These are phyloP conservation scores for Podaxis sp. DNA, from an alignment of 768 basidiomycete species.

Conservation along the genomic window DNA sequence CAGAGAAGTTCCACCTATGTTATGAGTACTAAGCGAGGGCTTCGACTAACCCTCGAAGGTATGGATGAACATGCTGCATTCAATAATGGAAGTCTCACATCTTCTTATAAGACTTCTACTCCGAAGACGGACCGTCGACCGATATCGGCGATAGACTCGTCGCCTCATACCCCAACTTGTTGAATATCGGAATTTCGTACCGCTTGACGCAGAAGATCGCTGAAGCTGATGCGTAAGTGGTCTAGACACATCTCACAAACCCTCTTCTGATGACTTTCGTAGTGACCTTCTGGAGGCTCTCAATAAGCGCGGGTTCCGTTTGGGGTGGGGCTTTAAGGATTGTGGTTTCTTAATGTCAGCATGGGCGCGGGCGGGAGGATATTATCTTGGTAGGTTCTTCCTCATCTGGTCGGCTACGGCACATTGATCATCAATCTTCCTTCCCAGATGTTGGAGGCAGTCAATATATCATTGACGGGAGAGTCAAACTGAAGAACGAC, in stretches of 20 bases:
- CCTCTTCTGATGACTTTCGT: not conserved
- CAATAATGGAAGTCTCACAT: not conserved
- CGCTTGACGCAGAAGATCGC: constrained; percentile 42
- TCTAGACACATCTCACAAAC: not conserved
- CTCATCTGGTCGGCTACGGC: not conserved
- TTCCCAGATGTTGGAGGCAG: constrained; percentile 54
- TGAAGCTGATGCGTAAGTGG: constrained; percentile 52
- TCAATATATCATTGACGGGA: constrained; percentile 62
- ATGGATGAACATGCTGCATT: not conserved
- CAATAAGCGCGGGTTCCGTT: constrained; percentile 54
- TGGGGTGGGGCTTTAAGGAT: constrained; percentile 48
- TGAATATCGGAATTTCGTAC: constrained; percentile 28
- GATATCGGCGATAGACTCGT: constrained; percentile 51
- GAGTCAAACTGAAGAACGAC: constrained; percentile 71
- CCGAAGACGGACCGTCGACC: constrained; percentile 46
- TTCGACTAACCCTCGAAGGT: constrained; percentile 27
- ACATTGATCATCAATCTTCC: not conserved
- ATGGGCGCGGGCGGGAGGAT: constrained; percentile 55
- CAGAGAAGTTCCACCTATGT: constrained; percentile 62
- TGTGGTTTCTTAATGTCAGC: constrained; percentile 51
- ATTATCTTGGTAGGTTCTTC: constrained; percentile 55
- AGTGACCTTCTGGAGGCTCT: constrained; percentile 52
- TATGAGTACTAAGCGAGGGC: constrained; percentile 47
- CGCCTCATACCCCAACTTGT: constrained; percentile 45
- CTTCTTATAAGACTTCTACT: constrained; percentile 35